These are phyloP conservation scores for Lipomyces chichibuensis DNA, from an alignment of 805 yeast species.

Conservation along the genomic window DNA sequence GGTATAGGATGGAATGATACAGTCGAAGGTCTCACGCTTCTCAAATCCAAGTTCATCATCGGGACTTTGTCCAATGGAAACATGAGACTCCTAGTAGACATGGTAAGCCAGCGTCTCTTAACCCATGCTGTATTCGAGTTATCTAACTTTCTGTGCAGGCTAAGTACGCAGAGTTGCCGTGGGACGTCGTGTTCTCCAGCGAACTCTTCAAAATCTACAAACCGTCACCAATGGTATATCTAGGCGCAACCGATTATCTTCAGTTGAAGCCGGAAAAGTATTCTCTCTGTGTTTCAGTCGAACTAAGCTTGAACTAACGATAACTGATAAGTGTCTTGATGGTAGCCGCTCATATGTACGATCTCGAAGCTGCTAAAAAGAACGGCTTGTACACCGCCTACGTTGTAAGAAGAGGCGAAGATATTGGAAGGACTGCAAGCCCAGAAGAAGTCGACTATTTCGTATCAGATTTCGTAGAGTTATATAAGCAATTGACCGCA, in stretches of 20 bases:
- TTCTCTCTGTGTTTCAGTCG: neutral
- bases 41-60: constrained; percentile 29
- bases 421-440: constrained; percentile 13
- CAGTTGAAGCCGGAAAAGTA: constrained; percentile 32
- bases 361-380: constrained; percentile 27
- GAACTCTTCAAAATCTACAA: constrained; percentile 32
- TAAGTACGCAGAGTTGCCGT: constrained; percentile 31
- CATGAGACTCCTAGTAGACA: constrained; percentile 28
- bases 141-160: constrained; percentile 20
- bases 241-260: constrained; percentile 30
- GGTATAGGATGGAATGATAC: constrained; percentile 31
- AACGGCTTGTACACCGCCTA: constrained; percentile 30
- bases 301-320: neutral
- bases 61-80: constrained; percentile 33
- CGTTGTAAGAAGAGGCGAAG: constrained; percentile 27
- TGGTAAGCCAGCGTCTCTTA: constrained; percentile 16
- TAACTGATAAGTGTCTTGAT: constrained; percentile 16
- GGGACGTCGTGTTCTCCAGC: constrained; percentile 33
- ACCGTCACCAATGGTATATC: constrained; percentile 30
- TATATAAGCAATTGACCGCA: constrained; percentile 17
- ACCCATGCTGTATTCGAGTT: neutral
- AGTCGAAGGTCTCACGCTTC: constrained; percentile 25
- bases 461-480: constrained; percentile 18
- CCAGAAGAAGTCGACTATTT: constrained; percentile 25
- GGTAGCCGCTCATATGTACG: constrained; percentile 35